Base-by-base conservation (phyloP, 208 protist species). In the Acanthamoeba polyphaga region DNA sequence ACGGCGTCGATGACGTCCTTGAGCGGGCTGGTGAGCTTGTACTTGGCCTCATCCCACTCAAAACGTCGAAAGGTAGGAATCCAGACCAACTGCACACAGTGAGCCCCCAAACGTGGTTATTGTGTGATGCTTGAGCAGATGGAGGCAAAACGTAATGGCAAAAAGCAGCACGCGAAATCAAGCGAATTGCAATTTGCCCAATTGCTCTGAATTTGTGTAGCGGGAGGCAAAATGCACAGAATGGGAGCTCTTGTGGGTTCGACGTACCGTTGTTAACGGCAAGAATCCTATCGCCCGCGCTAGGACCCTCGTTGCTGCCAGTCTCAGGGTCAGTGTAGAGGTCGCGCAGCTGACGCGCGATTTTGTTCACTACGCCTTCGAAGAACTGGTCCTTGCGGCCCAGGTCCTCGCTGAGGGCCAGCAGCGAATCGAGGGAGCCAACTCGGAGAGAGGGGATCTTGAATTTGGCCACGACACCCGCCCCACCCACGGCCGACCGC, bases 341-440 rank as follows among this genome's bases (percentile, higher is more conserved):
- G 58, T 97, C 96, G 2, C 64, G 27, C 4, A 96, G 78, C 92
- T 97, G 96, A 34, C 87, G 76, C 24, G 95, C 95, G 17, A 96
- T 96, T 46, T 96, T 96, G n/a, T 91, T 90, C n/a, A 72, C 60
- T 10, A 94, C 94, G 38, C 17, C 38, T 88, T 97, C 96, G n/a
- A 96, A 62, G 64, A 95, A 95, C 5, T 29, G 46, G 88, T 97
- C 96, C 34, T 95, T 89, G 62, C 91, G 94, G 49, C 32, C 43
- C n/a, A 97, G 92, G 22, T 97, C 96, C 87, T 97, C 96, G 72
- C 84, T 95, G 7, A 97, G 74, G 19, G 85, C 32, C 58, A 97
- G 93, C 22, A 97, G 96, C 62, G 96, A 95, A 53, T 97, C 95
- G 10, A 97, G 89, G 24, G 96, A 96, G 32, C 96, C 96, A n/a